These are phyloP conservation scores for Hanseniaspora thailandica DNA, from an alignment of 805 yeast genomes.

Conservation along the genomic window DNA sequence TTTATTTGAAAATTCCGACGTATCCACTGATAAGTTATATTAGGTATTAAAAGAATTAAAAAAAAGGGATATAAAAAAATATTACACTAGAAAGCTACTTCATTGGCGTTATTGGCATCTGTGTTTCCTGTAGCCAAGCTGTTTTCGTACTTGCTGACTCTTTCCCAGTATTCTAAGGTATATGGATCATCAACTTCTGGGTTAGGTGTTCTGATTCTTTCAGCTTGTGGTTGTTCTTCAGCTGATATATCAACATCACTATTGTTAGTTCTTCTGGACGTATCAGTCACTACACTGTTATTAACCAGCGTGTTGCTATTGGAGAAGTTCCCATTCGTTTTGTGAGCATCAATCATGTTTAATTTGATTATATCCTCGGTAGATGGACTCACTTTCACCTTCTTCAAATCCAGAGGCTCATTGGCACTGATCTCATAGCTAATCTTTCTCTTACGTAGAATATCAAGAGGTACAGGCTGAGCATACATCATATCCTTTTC, in stretches of 20 bases:
- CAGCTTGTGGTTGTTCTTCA: background rate
- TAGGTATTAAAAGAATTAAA: background rate
- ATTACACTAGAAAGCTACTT: background rate
- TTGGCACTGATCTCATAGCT: background rate
- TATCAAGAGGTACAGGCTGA: slow-evolving; percentile 7
- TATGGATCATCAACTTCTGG: slow-evolving; percentile 6
- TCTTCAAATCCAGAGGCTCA: background rate
- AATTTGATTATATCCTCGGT: background rate
- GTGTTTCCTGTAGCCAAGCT: background rate
- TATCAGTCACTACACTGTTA: background rate
- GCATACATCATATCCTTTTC: background rate
- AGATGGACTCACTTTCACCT: slow-evolving; percentile 3
- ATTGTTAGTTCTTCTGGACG: background rate
- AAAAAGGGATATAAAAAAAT: background rate
- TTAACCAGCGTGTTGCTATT: background rate
- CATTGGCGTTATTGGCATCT: background rate
- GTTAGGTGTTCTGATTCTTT: background rate
- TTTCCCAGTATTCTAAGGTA: slow-evolving; percentile 10
- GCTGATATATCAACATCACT: background rate
- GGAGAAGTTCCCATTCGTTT: background rate
- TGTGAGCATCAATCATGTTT: background rate
- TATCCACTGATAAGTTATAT: no score
- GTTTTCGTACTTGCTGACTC: slow-evolving; percentile 1
- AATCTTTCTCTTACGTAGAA: slow-evolving; percentile 4
- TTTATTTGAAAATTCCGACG: background rate